These are phyloP conservation scores for Gossypium mustelinum DNA, from an alignment of 345 rosid genomes.

Conservation along the genomic window DNA sequence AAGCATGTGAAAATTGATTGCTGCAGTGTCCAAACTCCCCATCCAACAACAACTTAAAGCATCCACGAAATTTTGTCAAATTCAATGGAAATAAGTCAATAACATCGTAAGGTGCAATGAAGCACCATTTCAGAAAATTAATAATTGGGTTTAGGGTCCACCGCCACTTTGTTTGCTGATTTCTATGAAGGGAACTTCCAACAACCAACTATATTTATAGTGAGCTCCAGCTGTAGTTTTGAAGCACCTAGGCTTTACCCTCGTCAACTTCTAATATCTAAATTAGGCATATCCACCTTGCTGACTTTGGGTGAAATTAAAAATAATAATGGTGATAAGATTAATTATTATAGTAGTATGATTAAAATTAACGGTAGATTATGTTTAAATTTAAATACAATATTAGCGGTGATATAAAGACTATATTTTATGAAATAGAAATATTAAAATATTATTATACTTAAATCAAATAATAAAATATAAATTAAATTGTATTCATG, in stretches of 20 bases:
- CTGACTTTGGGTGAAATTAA: background rate
- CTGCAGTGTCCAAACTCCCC: background rate
- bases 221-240: slow-evolving; percentile 9
- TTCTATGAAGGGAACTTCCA: background rate
- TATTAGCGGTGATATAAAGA: too few relatives aligned
- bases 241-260: background rate
- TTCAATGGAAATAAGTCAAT: background rate
- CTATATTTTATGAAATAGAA: too few relatives aligned
- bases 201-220: background rate
- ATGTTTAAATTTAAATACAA: too few relatives aligned
- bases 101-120: background rate
- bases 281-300: background rate
- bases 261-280: too few relatives aligned
- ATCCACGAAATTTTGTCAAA: background rate
- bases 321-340: too few relatives aligned
- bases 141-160: background rate
- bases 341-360: too few relatives aligned
- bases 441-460: too few relatives aligned
- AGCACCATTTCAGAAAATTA: background rate
- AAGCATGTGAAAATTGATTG: background rate
- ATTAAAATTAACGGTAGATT: too few relatives aligned
- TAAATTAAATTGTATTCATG: too few relatives aligned
- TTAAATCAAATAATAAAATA: too few relatives aligned
- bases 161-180: background rate
- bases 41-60: background rate